A percentile compares a stretch with the other conserved stretches of the same genome.
Conservation (phyloP, 2,329 filamentous ascomycete genomes). For the Aspergillus sp. region DNA sequence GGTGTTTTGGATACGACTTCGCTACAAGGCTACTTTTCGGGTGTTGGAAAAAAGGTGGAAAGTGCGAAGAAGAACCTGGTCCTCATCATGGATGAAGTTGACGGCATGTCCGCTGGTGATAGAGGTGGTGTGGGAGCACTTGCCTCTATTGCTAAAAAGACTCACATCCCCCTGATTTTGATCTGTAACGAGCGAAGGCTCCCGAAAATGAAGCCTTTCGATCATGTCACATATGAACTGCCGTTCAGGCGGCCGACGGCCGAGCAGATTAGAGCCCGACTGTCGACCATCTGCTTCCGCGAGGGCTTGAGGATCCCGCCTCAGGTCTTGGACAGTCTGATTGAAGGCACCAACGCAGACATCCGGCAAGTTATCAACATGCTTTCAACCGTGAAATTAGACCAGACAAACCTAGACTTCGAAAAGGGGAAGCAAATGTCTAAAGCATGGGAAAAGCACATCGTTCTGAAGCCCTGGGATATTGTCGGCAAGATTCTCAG, state of each 20-base stretch:
- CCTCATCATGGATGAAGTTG: constrained; percentile 97
- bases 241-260: constrained; percentile 86
- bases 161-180: constrained; percentile 88
- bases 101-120: constrained; percentile 97
- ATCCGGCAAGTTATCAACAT: constrained; percentile 99
- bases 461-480: constrained; percentile 96
- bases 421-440: constrained; percentile 91
- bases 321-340: constrained; percentile 84
- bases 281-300: constrained; percentile 92
- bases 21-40: constrained; percentile 84
- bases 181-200: constrained; percentile 94
- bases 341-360: constrained; percentile 92
- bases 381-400: constrained; percentile 90
- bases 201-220: constrained; percentile 98
- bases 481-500: constrained; percentile 92
- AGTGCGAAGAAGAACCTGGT: constrained; percentile 86
- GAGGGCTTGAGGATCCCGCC: constrained; percentile 84
- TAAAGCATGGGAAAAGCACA: constrained; percentile 97
- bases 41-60: constrained; percentile 78
- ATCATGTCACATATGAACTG: constrained; percentile 79
- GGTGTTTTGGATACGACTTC: constrained; percentile 94
- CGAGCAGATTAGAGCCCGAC: constrained; percentile 85
- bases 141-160: constrained; percentile 93
- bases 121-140: constrained; percentile 92
- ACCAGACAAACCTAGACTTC: constrained; percentile 76